phyloP scores from a whole-genome alignment of 495 filamentous ascomycete genomes.

The Penicillium salamii region DNA sequence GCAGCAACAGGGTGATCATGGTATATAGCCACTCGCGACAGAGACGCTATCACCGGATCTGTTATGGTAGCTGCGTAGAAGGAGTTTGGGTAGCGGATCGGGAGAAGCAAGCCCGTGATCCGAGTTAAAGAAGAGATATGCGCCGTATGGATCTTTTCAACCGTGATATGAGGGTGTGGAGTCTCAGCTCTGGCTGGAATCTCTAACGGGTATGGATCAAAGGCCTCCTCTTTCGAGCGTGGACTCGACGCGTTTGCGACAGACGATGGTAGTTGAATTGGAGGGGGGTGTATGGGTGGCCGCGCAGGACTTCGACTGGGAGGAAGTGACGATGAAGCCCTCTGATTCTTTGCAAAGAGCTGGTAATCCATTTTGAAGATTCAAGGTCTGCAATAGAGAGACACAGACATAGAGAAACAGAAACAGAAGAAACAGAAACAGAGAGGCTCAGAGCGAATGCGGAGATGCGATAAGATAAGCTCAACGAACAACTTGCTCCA shows the following conservation, averaged over 20 bases:
- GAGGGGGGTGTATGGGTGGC: conserved; percentile 35
- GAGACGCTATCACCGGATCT: conserved; percentile 59
- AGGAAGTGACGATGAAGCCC: conserved; percentile 26
- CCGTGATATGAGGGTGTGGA: conserved; percentile 46
- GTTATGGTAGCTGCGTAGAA: conserved; percentile 80
- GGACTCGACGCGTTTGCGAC: conserved; percentile 25
- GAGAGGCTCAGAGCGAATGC: conserved; percentile 28
- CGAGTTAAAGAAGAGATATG: conserved; percentile 74
- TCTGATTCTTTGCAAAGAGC: conserved; percentile 39
- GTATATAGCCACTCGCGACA: conserved; percentile 79
- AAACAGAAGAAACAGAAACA: too few species aligned
- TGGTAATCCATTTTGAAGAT: conserved; percentile 41
- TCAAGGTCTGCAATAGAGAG: too few species aligned
- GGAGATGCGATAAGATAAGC: conserved; percentile 48
- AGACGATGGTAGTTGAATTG: conserved; percentile 22
- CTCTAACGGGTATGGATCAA: conserved; percentile 34
- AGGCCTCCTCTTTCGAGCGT: conserved; percentile 23
- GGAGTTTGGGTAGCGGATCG: conserved; percentile 78
- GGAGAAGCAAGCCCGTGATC: conserved; percentile 80
- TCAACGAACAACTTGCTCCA: conserved; percentile 21
- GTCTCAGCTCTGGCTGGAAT: conserved; percentile 29
- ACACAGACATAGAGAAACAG: too few species aligned
- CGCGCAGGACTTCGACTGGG: conserved; percentile 6
- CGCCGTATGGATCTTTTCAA: conserved; percentile 55
- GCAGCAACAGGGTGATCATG: conserved; percentile 46